Percentiles rank a stretch among this genome's conserved stretches.
These are phyloP conservation scores for Amoebophrya sp. DNA, from an alignment of 169 alveolate genomes.

Conservation along the genomic window DNA sequence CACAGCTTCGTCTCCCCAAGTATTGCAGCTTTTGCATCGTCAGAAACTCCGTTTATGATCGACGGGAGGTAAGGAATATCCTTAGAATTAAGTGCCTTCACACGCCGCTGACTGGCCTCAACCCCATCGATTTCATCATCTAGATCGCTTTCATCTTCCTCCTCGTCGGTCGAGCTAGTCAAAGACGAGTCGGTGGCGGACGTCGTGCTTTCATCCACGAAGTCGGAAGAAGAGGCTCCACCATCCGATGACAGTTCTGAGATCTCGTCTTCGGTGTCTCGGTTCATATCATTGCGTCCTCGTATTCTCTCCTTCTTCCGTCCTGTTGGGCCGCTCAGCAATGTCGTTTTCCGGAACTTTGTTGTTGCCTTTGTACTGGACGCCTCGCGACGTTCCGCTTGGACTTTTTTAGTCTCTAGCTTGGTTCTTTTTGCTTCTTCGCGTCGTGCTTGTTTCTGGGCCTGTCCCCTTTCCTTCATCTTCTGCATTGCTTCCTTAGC, in stretches of 20 bases:
- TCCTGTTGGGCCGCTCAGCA: too few relatives aligned
- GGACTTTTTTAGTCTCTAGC: too few relatives aligned
- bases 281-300: too few relatives aligned
- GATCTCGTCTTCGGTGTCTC: too few relatives aligned
- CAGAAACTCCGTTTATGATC: background rate
- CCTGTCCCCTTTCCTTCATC: background rate
- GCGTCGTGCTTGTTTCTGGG: background rate
- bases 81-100: background rate
- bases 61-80: background rate
- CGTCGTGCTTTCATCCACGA: too few relatives aligned
- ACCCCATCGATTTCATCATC: background rate
- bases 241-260: too few relatives aligned
- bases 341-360: too few relatives aligned
- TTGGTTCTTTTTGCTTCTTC: too few relatives aligned
- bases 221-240: too few relatives aligned
- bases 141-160: background rate
- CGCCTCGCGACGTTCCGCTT: too few relatives aligned
- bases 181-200: background rate
- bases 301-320: too few relatives aligned
- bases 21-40: background rate
- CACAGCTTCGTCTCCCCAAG: background rate
- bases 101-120: background rate
- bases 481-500: background rate
- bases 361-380: too few relatives aligned
- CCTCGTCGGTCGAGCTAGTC: background rate